Conservation (phyloP, 106 monocot species). For the Acorus calamus region DNA sequence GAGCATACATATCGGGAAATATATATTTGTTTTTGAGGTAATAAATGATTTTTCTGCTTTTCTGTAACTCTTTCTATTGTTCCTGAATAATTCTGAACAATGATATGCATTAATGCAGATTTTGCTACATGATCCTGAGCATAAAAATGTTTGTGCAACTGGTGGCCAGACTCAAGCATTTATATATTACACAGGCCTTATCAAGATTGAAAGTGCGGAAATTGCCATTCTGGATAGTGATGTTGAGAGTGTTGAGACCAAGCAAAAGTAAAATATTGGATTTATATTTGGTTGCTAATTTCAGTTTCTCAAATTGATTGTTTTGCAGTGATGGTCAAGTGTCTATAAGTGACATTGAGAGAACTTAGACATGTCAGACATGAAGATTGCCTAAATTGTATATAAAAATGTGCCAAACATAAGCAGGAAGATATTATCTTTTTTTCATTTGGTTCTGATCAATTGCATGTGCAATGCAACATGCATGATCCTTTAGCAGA, state of each 20-base stretch:
- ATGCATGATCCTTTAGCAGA: too few relatives aligned
- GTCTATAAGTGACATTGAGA: too few relatives aligned
- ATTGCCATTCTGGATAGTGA: slow-evolving; percentile 69
- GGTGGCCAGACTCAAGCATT: slow-evolving; percentile 28
- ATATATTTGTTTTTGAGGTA: slow-evolving; percentile 77
- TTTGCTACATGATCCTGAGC: slow-evolving; percentile 59
- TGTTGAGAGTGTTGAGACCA: slow-evolving; percentile 32
- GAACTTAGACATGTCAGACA: too few relatives aligned
- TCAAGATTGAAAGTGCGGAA: slow-evolving; percentile 78
- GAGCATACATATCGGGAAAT: slow-evolving; percentile 85
- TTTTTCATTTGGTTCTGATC: too few relatives aligned
- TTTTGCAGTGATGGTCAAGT: too few relatives aligned
- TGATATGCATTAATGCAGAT: slow-evolving; percentile 31
- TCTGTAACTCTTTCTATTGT: slow-evolving; percentile 3
- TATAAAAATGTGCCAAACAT: too few relatives aligned
- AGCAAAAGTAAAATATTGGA: slow-evolving; percentile 39
- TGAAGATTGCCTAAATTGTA: too few relatives aligned
- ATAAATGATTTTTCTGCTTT: slow-evolving; percentile 3
- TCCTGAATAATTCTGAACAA: background rate
- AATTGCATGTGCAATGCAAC: too few relatives aligned
- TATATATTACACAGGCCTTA: slow-evolving; percentile 50
- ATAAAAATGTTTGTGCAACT: slow-evolving; percentile 41
- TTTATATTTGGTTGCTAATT: background rate
- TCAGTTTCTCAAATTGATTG: too few relatives aligned
- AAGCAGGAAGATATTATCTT: too few relatives aligned